phyloP scores from a whole-genome alignment of 768 basidiomycete genomes.

The Myochromella boudieri region DNA sequence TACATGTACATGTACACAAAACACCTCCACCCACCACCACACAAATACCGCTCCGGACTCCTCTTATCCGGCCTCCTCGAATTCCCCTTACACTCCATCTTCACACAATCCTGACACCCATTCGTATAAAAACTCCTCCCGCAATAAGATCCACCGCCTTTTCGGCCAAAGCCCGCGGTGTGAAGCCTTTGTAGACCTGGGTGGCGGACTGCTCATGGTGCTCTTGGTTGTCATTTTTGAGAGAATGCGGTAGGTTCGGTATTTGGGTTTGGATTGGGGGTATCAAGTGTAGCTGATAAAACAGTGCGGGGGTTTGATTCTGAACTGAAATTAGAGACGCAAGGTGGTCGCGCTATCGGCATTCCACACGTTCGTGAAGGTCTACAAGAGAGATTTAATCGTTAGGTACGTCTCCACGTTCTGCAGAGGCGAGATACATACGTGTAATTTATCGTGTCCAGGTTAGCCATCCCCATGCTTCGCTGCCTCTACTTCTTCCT shows the following conservation, averaged over 20 bases:
- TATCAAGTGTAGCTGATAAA: constrained; percentile 6
- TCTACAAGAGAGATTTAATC: constrained; percentile 27
- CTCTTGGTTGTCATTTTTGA: constrained; percentile 15
- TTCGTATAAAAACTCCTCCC: constrained; percentile 65
- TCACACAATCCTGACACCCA: constrained; percentile 82
- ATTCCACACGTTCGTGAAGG: constrained; percentile 58
- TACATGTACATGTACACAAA: too few species aligned
- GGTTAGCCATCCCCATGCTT: not conserved
- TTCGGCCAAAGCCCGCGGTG: too few species aligned
- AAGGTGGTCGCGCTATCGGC: constrained; percentile 57
- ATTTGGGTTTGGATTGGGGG: constrained; percentile 13
- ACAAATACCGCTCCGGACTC: constrained; percentile 56
- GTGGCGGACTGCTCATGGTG: constrained; percentile 24
- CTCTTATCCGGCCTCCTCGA: constrained; percentile 75
- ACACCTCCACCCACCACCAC: not conserved
- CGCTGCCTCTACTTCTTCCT: not conserved
- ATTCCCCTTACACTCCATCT: constrained; percentile 76
- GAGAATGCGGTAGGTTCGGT: constrained; percentile 2
- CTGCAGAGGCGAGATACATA: constrained; percentile 7
- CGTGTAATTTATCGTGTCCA: constrained; percentile 3
- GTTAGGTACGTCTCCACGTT: not conserved
- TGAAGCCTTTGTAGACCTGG: constrained; percentile 21
- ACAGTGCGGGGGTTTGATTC: constrained; percentile 20
- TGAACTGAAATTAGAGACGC: constrained; percentile 17
- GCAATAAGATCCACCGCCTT: too few species aligned